Evolutionary conservation across 495 filamentous ascomycete genomes (phyloP).

Genomic region (Penicillium arizonense): DNA sequence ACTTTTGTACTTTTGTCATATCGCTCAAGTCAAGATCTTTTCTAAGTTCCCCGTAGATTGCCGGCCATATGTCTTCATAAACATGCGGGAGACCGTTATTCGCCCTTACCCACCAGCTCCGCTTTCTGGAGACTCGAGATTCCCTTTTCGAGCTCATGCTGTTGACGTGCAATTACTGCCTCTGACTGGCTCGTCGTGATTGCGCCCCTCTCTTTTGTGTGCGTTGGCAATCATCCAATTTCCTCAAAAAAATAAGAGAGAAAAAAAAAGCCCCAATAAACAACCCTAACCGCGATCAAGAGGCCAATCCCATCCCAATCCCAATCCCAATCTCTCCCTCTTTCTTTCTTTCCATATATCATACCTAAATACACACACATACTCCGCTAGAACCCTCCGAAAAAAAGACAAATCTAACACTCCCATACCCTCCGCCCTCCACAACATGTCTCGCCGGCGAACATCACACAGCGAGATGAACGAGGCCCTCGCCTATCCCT

Average conservation of each 20-base stretch:
- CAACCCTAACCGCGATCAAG: too few species aligned
- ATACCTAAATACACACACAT: too few species aligned
- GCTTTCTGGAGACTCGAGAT: slow-evolving; percentile 29
- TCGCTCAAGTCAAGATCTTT: neutral
- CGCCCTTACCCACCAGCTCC: slow-evolving; percentile 10
- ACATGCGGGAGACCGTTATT: slow-evolving; percentile 7
- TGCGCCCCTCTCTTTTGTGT: slow-evolving; percentile 11
- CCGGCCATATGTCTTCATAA: neutral
- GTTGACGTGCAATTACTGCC: slow-evolving; percentile 5
- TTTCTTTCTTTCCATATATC: too few species aligned
- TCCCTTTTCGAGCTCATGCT: slow-evolving; percentile 27
- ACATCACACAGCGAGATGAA: slow-evolving; percentile 45
- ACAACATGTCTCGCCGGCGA: slow-evolving; percentile 44
- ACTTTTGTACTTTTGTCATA: slow-evolving; percentile 4
- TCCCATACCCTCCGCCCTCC: slow-evolving; percentile 8
- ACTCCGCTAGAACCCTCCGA: too few species aligned
- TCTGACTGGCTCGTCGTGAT: slow-evolving; percentile 13
- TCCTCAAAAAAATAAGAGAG: neutral
- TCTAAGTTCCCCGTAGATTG: slow-evolving; percentile 1
- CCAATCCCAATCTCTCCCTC: too few species aligned
- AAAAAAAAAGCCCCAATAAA: neutral
- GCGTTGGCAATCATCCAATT: slow-evolving; percentile 1
- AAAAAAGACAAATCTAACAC: neutral
- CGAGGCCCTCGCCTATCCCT: slow-evolving; percentile 39
- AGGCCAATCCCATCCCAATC: too few species aligned